Conservation (phyloP, 139 green algal genomes). For the Asterochloris erici region DNA sequence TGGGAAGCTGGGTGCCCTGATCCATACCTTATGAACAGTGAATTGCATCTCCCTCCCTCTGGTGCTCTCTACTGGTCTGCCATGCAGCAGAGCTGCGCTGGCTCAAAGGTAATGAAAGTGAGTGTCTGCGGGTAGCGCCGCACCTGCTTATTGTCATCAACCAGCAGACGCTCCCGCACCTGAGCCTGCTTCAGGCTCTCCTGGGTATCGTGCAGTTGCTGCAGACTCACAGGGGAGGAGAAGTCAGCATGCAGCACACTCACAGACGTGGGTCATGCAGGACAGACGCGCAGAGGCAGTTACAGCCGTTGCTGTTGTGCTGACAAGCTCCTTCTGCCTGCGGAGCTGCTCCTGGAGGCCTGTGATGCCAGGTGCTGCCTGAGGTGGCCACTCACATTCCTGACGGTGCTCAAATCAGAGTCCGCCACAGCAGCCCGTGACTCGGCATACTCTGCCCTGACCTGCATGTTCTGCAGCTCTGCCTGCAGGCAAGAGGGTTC, state of each 20-base stretch:
- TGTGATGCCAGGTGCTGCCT: too few relatives aligned
- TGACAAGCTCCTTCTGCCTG: too few relatives aligned
- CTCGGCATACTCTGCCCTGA: slow-evolving; percentile 11
- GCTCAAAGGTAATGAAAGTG: background rate
- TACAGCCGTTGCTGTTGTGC: too few relatives aligned
- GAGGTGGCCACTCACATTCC: background rate
- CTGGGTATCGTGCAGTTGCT: slow-evolving; percentile 5
- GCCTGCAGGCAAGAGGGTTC: slow-evolving; percentile 1
- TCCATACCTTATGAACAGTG: too few relatives aligned
- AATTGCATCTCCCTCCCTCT: too few relatives aligned
- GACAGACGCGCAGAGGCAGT: too few relatives aligned
- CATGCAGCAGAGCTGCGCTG: background rate
- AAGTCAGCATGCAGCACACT: too few relatives aligned
- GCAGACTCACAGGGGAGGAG: background rate
- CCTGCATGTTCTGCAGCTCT: slow-evolving; percentile 16
- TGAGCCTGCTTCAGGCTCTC: background rate
- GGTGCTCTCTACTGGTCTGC: too few relatives aligned
- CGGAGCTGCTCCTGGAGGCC: too few relatives aligned
- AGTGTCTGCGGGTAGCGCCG: background rate
- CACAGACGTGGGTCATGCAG: too few relatives aligned
- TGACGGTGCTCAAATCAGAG: slow-evolving; percentile 3
- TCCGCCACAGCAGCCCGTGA: slow-evolving; percentile 14
- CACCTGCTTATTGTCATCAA: slow-evolving; percentile 5
- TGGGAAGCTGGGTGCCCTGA: too few relatives aligned
- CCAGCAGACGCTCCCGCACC: slow-evolving; percentile 7